phyloP scores from a whole-genome alignment of 345 rosid genomes.

The Hevea brasiliensis region DNA sequence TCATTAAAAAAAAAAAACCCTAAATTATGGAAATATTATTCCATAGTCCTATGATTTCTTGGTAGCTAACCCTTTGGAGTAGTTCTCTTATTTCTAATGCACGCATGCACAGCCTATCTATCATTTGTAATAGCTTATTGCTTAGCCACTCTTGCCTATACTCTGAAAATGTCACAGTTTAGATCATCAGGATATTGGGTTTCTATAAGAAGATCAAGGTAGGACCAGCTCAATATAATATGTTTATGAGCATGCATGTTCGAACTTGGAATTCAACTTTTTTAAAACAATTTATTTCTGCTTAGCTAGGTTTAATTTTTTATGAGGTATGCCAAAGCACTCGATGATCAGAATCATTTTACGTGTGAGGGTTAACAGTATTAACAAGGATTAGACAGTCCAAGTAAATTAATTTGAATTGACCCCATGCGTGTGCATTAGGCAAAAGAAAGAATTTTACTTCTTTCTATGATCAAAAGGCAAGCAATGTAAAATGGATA shows the following conservation, averaged over 20 bases:
- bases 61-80: background rate
- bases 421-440: background rate
- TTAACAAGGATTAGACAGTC: background rate
- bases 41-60: background rate
- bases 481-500: no score
- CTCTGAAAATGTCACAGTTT: no score
- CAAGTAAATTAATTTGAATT: background rate
- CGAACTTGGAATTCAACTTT: background rate
- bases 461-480: background rate
- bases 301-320: no score
- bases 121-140: no score
- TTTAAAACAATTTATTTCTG: no score
- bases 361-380: background rate
- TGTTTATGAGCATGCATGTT: no score
- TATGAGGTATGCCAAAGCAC: background rate
- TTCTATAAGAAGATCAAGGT: background rate
- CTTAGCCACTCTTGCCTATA: no score
- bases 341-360: background rate
- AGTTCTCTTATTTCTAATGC: background rate
- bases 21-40: background rate
- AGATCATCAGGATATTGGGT: background rate
- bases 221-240: background rate
- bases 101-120: no score
- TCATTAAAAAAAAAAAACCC: background rate
- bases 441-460: background rate